Percentiles rank a stretch among this genome's conserved stretches.
Conservation (phyloP, 2,329 filamentous ascomycete genomes). For the Microsporum audouinii region DNA sequence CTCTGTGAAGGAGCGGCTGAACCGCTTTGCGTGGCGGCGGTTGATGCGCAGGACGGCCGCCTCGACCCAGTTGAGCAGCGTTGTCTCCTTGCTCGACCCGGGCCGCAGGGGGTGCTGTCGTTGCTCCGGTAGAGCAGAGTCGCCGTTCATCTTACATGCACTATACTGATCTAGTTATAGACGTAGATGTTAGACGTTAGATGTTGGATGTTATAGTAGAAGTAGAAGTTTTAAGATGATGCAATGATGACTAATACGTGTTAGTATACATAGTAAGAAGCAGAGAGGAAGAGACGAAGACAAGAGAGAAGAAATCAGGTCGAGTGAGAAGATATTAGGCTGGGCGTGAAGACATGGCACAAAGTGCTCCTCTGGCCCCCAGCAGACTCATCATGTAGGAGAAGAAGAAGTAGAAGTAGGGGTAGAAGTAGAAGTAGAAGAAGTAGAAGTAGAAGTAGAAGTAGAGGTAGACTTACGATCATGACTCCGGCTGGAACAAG, state of each 20-base stretch:
- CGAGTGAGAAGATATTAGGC: neutral
- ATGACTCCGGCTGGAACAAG: neutral
- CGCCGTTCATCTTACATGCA: neutral
- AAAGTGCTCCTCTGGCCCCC: slow-evolving; percentile 38
- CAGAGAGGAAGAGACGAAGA: neutral
- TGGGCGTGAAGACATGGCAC: neutral
- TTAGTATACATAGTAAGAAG: neutral
- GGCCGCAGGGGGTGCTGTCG: slow-evolving; percentile 42
- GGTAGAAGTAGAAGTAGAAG: too few species aligned
- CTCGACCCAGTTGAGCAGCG: slow-evolving; percentile 48
- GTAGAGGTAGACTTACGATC: too few species aligned
- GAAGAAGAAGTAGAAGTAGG: neutral
- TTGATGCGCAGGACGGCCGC: slow-evolving; percentile 41
- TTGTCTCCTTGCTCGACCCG: slow-evolving; percentile 48
- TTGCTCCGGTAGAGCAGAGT: slow-evolving; percentile 37
- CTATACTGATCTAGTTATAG: neutral
- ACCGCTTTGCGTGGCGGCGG: slow-evolving; percentile 43
- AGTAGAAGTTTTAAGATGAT: slow-evolving; percentile 22
- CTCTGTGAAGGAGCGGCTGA: slow-evolving; percentile 15
- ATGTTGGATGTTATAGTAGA: neutral
- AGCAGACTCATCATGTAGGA: slow-evolving; percentile 39
- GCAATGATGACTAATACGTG: slow-evolving; percentile 18
- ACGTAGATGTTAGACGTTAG: neutral
- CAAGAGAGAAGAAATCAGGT: neutral
- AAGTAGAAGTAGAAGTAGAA: neutral